A percentile compares a stretch with the other conserved stretches of the same genome.
Evolutionary conservation across 345 rosid species (phyloP).

Genomic region (Sisymbrium irio): DNA sequence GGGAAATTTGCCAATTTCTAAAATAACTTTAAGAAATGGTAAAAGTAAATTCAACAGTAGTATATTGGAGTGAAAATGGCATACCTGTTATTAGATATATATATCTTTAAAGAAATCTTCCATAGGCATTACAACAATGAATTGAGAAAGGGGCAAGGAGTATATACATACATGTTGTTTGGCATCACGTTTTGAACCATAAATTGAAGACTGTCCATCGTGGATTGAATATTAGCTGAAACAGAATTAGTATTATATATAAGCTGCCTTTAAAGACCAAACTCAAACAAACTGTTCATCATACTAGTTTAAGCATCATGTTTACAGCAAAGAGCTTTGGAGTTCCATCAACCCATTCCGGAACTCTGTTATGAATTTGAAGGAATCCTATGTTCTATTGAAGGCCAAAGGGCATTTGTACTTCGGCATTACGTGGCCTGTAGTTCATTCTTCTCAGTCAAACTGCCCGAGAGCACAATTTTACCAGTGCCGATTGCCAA

Average conservation of each 20-base stretch:
- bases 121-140: neutral
- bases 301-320: slow-evolving; percentile 11
- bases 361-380: neutral
- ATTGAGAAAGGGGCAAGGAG: neutral
- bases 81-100: no score
- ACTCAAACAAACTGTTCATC: slow-evolving; percentile 11
- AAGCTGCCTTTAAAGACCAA: slow-evolving; percentile 11
- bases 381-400: slow-evolving; percentile 14
- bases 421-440: slow-evolving; percentile 14
- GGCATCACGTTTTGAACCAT: neutral
- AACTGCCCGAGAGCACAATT: slow-evolving; percentile 10
- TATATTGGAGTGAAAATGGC: no score
- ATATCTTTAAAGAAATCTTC: no score
- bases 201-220: neutral
- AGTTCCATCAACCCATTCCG: slow-evolving; percentile 13
- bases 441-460: slow-evolving; percentile 12
- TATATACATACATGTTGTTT: neutral
- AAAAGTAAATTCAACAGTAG: no score
- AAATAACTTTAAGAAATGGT: no score
- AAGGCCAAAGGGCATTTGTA: slow-evolving; percentile 2
- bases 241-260: slow-evolving; percentile 20
- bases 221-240: slow-evolving; percentile 7
- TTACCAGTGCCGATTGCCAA: neutral
- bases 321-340: slow-evolving; percentile 11
- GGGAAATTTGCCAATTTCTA: no score